Percentiles rank a stretch among this genome's conserved stretches.
Conservation (phyloP, 1,284 basidiomycete genomes). For the Ceratobasidium sp. region DNA sequence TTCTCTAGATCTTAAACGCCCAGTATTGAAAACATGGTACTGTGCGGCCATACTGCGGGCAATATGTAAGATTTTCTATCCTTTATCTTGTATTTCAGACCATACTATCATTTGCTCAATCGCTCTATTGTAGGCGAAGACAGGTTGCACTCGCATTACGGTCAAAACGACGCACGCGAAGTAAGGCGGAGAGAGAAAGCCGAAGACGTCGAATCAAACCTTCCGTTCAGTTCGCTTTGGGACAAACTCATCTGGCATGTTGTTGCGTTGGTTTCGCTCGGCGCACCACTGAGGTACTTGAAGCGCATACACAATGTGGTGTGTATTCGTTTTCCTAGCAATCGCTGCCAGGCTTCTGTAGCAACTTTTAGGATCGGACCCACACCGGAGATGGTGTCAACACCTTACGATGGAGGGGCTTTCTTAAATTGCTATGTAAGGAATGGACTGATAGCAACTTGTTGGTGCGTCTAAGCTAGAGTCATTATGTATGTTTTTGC, state of each 20-base stretch:
- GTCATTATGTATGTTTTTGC: too few relatives aligned
- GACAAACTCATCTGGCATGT: not conserved
- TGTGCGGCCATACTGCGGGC: not conserved
- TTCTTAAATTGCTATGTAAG: not conserved
- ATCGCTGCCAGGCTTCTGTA: too few relatives aligned
- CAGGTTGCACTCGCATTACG: not conserved
- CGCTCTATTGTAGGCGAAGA: not conserved
- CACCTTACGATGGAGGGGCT: not conserved
- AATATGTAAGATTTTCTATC: not conserved
- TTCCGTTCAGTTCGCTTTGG: not conserved
- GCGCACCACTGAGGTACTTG: not conserved
- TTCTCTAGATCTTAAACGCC: not conserved
- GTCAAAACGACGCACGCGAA: not conserved
- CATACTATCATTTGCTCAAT: not conserved
- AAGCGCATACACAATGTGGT: constrained; percentile 15
- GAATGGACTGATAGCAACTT: constrained; percentile 13
- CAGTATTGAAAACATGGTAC: not conserved
- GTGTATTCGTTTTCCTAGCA: not conserved
- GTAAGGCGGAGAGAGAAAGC: not conserved
- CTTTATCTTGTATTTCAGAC: too few relatives aligned
- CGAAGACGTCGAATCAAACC: not conserved
- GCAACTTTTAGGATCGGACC: constrained; percentile 16
- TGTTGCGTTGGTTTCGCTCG: not conserved
- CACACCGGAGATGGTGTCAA: not conserved
- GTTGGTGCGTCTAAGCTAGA: not conserved